Evolutionary conservation across 305 asterid species (phyloP), one percentile per base, ranked within the genome.

Genomic region (Caryopteris hybrid): DNA sequence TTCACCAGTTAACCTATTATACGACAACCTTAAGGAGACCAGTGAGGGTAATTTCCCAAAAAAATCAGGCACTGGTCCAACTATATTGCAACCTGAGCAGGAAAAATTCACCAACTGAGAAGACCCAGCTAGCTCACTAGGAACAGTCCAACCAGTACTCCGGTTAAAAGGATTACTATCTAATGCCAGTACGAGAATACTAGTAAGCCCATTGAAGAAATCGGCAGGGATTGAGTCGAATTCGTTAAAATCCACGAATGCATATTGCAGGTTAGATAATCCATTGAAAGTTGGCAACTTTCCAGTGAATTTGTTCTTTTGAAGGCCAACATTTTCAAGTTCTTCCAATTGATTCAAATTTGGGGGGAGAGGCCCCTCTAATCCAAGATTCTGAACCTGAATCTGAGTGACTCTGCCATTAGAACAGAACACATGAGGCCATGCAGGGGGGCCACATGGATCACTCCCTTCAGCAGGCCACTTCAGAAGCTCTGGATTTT

Each of bases 401-500:
- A 92, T 87, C 80, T 92, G 98, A 6, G 95, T 86, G 25, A 92
- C 88, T 77, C 95, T 79, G 69, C 83, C 87, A 38, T 83, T 64
- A 47, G 90, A 81, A 67, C 98, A 92, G 81, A 81, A 74, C 53
- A 89, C 81, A 68, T 80, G 87, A 23, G 90, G 85, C 98, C 96
- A 92, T 38, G 89, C 71, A 68, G 98, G 96, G 61, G 96, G 94
- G 21, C 92, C 95, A 71, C 98, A 92, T 0, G 96, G 96, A 69
- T 92, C 96, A 46, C 62, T 76, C 22, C 93, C 94, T 4, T 50
- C 64, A 0, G 42, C 50, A 10, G 96, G 96, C 98, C 98, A 92
- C 79, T 84, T 69, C 66, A 92, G 79, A 14, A 87, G 86, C 80
- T 84, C 87, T 7, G 96, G 77, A 72, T 91, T 89, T 22, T 79